Base-by-base conservation (phyloP, 2,329 filamentous ascomycete species). In the Colletotrichum nymphaeae region DNA sequence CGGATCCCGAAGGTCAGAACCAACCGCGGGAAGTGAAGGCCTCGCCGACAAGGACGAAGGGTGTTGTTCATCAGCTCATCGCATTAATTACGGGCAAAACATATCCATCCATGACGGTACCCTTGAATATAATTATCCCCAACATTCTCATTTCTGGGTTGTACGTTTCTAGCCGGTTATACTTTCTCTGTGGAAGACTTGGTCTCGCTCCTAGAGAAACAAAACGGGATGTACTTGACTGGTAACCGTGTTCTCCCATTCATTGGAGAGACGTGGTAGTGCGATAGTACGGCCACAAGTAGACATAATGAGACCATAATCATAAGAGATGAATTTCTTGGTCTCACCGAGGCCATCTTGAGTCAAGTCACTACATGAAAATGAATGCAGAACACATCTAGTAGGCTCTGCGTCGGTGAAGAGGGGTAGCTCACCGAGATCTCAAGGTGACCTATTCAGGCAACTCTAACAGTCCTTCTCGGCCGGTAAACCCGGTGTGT, bases 391-490 rank as follows among this genome's bases (percentile, higher is more conserved):
- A 0, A 8, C 12, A 57, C 1, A 6, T 1, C 12, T 2, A 30
- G 4, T 14, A 24, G 24, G n/a, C 19, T 14, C 57, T 7, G 52
- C n/a, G 16, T 64, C 55, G 60, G 66, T 73, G 59, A 64, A 42
- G 12, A 5, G 0, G 1, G 1, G 0, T 0, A 1, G 0, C 30
- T 60, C 66, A 58, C 60, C 59, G 70, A 69, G 0, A 1, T 0
- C 4, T 6, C n/a, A 2, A 60, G 67, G 60, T 73, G 46, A 73
- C 70, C 49, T 32, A 70, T 62, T 62, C 5, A 3, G 70, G 70
- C 11, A 73, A 70, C 11, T 70, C n/a, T 57, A 73, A 70, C 70
- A 73, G 70, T 73, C 12, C 55, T 57, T 65, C 56, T 12, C 12
- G 26, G 35, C 35, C 30, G 55, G 67, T 70, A 26, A 65, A 46